These are phyloP conservation scores for Tylopilus sp. DNA, from an alignment of 1,284 basidiomycete species.

Conservation along the genomic window DNA sequence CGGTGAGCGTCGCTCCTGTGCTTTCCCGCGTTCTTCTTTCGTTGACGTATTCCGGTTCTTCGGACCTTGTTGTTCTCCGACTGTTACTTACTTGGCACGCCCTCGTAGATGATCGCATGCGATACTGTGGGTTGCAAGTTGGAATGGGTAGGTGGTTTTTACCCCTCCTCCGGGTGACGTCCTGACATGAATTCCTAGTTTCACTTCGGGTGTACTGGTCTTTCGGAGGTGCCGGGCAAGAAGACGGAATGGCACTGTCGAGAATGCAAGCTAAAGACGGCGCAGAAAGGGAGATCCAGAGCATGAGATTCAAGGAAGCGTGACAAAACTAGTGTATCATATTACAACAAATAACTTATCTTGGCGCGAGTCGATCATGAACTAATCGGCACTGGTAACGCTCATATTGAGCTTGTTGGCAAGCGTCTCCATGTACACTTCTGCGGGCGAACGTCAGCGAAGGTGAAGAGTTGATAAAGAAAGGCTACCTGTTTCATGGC, in stretches of 20 bases:
- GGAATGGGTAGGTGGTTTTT: constrained; percentile 65
- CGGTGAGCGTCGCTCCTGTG: constrained; percentile 43
- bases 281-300: constrained; percentile 29
- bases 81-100: constrained; percentile 2
- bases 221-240: constrained; percentile 57
- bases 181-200: constrained; percentile 46
- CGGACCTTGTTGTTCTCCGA: neutral
- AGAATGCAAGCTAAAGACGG: constrained; percentile 44
- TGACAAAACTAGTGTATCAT: constrained; percentile 15
- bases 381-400: constrained; percentile 39
- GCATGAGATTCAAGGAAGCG: constrained; percentile 10
- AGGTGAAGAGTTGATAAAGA: constrained; percentile 2
- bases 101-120: constrained; percentile 76
- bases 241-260: constrained; percentile 70
- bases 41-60: neutral
- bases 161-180: constrained; percentile 4
- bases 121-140: constrained; percentile 63
- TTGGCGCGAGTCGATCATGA: constrained; percentile 1
- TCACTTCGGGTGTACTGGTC: constrained; percentile 67
- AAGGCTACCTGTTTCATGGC: constrained; percentile 67
- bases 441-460: constrained; percentile 35
- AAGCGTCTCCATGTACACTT: constrained; percentile 78
- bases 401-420: constrained; percentile 64
- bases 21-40: neutral
- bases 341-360: constrained; percentile 23